phyloP scores from a whole-genome alignment of 1,284 basidiomycete genomes.

The Rhodotorula sp. region DNA sequence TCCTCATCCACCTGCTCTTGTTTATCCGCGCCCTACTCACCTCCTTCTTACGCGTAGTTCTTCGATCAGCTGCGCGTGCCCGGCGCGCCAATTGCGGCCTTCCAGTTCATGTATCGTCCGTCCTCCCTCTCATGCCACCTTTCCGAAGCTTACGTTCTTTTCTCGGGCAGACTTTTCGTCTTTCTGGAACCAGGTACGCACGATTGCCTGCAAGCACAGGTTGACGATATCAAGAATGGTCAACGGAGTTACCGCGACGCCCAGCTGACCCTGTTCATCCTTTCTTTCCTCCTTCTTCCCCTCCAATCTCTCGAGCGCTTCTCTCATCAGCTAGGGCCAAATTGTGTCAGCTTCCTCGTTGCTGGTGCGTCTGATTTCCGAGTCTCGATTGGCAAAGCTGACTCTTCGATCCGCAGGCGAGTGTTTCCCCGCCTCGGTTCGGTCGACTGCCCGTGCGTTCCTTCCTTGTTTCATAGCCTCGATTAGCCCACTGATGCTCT shows the following conservation, averaged over 20 bases:
- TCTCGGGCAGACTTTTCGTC: slow-evolving; percentile 27
- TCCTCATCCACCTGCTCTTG: not conserved
- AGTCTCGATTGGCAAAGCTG: not conserved
- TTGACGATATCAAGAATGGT: not conserved
- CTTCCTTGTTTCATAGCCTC: accelerated
- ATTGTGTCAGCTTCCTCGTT: slow-evolving; percentile 52
- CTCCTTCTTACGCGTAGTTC: not conserved
- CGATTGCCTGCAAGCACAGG: no score
- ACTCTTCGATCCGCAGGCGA: not conserved
- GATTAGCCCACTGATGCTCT: not conserved
- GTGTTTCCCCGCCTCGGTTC: slow-evolving; percentile 40
- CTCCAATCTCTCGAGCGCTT: slow-evolving; percentile 58
- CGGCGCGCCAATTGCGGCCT: slow-evolving; percentile 46
- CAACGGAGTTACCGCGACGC: not conserved
- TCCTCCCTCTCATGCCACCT: not conserved
- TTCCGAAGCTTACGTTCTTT: not conserved
- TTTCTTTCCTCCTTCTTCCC: not conserved
- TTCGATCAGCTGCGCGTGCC: slow-evolving; percentile 51
- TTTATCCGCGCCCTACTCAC: not conserved
- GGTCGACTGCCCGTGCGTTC: slow-evolving; percentile 49
- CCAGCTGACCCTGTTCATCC: not conserved
- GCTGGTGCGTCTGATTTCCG: slow-evolving; percentile 51
- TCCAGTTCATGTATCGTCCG: slow-evolving; percentile 41
- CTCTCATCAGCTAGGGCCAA: slow-evolving; percentile 54
- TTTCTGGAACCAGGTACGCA: slow-evolving; percentile 30